Evolutionary conservation across 495 filamentous ascomycete genomes (phyloP), one percentile per base, ranked within the genome.

Genomic region (Trichoderma asperelloides): DNA sequence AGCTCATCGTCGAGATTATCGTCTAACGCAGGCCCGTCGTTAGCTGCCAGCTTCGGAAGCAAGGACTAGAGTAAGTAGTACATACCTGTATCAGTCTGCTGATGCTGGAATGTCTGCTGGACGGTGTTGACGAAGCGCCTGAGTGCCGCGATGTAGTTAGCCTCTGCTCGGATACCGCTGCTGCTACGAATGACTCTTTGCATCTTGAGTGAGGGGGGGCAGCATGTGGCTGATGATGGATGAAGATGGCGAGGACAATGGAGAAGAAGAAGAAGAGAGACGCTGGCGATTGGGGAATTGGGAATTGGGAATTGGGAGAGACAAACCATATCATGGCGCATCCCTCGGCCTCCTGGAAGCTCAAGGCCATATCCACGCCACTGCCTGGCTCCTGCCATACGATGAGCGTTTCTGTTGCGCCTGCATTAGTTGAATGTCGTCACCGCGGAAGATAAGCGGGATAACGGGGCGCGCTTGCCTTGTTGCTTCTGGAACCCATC

Each of bases 401-500:
- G 62, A 98, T 98, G 60, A 98, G 85, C 18, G 95, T 98, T 76
- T 98, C 95, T 93, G 77, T 64, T 71, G 69, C 47, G 41, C 60
- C 5, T 23, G 9, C 27, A 28, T 49, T 45, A 45, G 41, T 33
- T 30, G 7, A 8, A 49, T 49, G 41, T 27, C 23, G 37, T n/a
- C 27, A 65, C 25, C 27, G 69, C 82, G 70, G 82, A 70, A 64
- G 23, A 37, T 16, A 40, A 15, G 39, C 3, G 7, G 41, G 18
- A 39, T 30, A 23, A 15, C 12, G 30, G 18, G 40, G 41, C 43
- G 64, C 8, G 25, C 78, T 72, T 82, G 94, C 93, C 93, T 89
- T 98, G 95, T 74, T 98, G 95, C 78, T 97, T 97, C 78, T 97
- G 92, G 78, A 98, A 98, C 49, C 90, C 91, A 86, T 97, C 95